A percentile compares a stretch with the other conserved stretches of the same genome.
Conservation (phyloP, 2,329 filamentous ascomycete genomes). For the Lachnum nothofagi region DNA sequence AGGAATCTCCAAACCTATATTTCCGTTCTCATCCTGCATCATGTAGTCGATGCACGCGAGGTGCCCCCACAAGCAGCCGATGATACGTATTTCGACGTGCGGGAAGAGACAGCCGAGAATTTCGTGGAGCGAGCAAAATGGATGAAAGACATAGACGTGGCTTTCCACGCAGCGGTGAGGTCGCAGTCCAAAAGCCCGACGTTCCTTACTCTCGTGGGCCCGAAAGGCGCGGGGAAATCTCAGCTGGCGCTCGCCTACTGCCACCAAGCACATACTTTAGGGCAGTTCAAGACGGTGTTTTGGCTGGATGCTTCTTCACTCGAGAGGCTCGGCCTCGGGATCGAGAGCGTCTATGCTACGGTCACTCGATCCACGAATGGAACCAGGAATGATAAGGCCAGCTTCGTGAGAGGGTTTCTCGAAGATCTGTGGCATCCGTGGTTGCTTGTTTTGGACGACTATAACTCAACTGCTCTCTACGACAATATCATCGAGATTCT, state of each 20-base stretch:
- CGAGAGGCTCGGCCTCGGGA: conserved; percentile 11
- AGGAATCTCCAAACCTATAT: conserved; percentile 21
- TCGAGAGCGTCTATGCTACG: conserved; percentile 16
- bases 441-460: conserved; percentile 18
- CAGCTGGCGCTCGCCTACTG: conserved; percentile 18
- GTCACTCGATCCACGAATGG: conserved; percentile 14
- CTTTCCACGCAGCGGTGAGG: conserved; percentile 9
- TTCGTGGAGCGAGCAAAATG: conserved; percentile 10
- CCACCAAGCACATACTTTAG: conserved; percentile 9
- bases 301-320: conserved; percentile 16
- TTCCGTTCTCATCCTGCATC: conserved; percentile 20
- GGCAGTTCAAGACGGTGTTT: conserved; percentile 15
- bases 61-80: conserved; percentile 1
- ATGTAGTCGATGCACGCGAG: conserved; percentile 17
- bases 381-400: conserved; percentile 12
- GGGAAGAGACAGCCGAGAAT: conserved; percentile 8
- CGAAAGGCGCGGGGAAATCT: conserved; percentile 13
- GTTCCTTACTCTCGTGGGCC: conserved; percentile 12
- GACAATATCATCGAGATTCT: conserved; percentile 16
- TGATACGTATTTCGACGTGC: conserved; percentile 17
- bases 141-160: conserved; percentile 11
- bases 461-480: conserved; percentile 6
- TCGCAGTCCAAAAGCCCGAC: conserved; percentile 10
- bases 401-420: conserved; percentile 16
- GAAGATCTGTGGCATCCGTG: conserved; percentile 19